These are phyloP conservation scores for Daucus carota DNA, from an alignment of 129 eudicot species.

Conservation along the genomic window DNA sequence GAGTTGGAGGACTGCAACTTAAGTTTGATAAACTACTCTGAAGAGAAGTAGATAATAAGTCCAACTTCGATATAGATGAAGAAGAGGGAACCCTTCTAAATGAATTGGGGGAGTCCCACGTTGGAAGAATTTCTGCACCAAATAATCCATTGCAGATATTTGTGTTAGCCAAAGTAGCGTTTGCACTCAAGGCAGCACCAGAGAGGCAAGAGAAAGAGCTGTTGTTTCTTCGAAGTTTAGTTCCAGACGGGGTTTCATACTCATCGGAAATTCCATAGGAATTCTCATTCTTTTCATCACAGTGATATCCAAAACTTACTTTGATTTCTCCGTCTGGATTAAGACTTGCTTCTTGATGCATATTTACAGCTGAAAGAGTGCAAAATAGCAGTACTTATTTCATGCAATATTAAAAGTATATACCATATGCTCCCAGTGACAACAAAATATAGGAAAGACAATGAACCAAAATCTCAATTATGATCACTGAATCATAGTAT, in stretches of 20 bases:
- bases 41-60: slow-evolving; percentile 69
- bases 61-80: slow-evolving; percentile 67
- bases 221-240: slow-evolving; percentile 39
- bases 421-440: not conserved
- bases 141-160: slow-evolving; percentile 83
- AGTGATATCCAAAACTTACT: slow-evolving; percentile 83
- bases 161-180: slow-evolving; percentile 90
- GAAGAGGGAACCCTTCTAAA: slow-evolving; percentile 85
- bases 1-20: slow-evolving; percentile 79
- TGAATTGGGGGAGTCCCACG: slow-evolving; percentile 78
- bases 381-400: not conserved
- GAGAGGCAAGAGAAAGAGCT: slow-evolving; percentile 85
- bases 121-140: slow-evolving; percentile 80
- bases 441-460: not conserved
- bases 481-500: not conserved
- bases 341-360: slow-evolving; percentile 37
- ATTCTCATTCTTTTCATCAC: slow-evolving; percentile 24
- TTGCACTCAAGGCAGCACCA: slow-evolving; percentile 93
- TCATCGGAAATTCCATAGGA: slow-evolving; percentile 29
- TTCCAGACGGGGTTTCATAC: slow-evolving; percentile 38
- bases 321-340: slow-evolving; percentile 65
- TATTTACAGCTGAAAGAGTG: slow-evolving; percentile 30
- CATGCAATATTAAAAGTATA: slow-evolving; percentile 2
- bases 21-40: slow-evolving; percentile 65
- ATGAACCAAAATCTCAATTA: not conserved